These are phyloP conservation scores for Cladorrhinum sp. DNA, from an alignment of 2,329 filamentous ascomycete species.

Conservation along the genomic window DNA sequence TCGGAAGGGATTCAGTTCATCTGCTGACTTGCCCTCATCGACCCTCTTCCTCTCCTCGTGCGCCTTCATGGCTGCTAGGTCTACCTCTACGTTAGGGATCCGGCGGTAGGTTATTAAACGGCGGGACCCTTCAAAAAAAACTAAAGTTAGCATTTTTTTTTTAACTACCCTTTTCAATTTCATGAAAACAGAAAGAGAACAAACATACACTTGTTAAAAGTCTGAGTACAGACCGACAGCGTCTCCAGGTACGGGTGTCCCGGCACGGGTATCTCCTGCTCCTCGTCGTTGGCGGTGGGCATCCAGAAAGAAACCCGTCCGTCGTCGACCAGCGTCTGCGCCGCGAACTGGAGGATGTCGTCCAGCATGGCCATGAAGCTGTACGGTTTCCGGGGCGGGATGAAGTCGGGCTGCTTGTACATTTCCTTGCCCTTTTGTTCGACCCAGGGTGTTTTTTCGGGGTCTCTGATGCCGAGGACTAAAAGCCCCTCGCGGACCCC, in stretches of 20 bases:
- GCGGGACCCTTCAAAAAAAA: constrained; percentile 65
- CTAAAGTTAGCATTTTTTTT: not conserved
- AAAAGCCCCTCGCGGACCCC: constrained; percentile 89
- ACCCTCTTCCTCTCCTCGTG: constrained; percentile 30
- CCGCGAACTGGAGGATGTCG: constrained; percentile 82
- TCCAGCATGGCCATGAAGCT: constrained; percentile 87
- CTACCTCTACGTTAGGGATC: constrained; percentile 58
- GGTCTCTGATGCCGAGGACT: constrained; percentile 76
- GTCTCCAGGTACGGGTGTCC: constrained; percentile 72
- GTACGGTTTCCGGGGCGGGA: constrained; percentile 88
- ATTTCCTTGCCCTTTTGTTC: constrained; percentile 67
- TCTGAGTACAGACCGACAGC: constrained; percentile 74
- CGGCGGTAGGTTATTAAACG: constrained; percentile 83
- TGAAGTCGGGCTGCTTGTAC: constrained; percentile 67
- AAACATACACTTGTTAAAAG: constrained; percentile 77
- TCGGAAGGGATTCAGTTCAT: constrained; percentile 61
- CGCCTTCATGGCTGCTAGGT: constrained; percentile 39
- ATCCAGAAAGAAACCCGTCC: constrained; percentile 94
- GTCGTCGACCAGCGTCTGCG: constrained; percentile 69
- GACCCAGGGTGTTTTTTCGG: constrained; percentile 56
- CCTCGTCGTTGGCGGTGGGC: constrained; percentile 81
- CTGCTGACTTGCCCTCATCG: constrained; percentile 46
- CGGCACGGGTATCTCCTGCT: constrained; percentile 73
- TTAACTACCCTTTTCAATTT: not conserved
- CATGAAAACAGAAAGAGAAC: constrained; percentile 11